A percentile compares a stretch with the other conserved stretches of the same genome.
Conservation (phyloP, 192 early-diverging fungal species). For the Linnemannia hyalina region DNA sequence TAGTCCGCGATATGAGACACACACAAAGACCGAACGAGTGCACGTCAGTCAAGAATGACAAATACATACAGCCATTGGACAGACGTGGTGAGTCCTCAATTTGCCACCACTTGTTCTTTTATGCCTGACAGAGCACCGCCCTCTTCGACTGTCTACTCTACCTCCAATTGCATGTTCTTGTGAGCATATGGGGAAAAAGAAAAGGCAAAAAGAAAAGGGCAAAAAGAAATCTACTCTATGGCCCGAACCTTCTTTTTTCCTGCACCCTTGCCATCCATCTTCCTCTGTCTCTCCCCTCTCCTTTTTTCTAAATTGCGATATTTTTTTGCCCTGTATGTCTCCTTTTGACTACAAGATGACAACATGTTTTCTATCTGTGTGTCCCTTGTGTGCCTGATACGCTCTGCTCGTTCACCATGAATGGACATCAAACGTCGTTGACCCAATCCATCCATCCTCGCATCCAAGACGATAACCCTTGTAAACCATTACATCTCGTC, state of each 20-base stretch:
- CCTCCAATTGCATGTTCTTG: background rate
- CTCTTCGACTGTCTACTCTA: background rate
- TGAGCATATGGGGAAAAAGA: background rate
- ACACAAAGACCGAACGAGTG: background rate
- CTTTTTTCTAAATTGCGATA: slow-evolving; percentile 2
- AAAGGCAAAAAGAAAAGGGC: background rate
- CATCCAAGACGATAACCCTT: background rate
- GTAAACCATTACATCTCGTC: background rate
- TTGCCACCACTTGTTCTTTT: background rate
- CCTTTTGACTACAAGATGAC: background rate
- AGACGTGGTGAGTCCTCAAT: background rate
- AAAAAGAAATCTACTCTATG: background rate
- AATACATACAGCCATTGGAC: background rate
- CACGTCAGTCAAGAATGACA: background rate
- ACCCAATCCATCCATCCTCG: background rate
- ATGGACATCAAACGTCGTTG: background rate
- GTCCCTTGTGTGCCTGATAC: background rate
- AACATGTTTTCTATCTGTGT: background rate
- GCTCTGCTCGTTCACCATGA: background rate
- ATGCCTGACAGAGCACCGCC: background rate
- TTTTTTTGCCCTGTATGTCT: too few relatives aligned
- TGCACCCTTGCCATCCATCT: background rate
- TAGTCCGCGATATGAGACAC: too few relatives aligned
- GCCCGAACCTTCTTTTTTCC: background rate
- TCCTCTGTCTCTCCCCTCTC: background rate